Evolutionary conservation across 2,329 filamentous ascomycete species (phyloP), one percentile per base, ranked within the genome.

Genomic region (Fusarium cyanostomum): DNA sequence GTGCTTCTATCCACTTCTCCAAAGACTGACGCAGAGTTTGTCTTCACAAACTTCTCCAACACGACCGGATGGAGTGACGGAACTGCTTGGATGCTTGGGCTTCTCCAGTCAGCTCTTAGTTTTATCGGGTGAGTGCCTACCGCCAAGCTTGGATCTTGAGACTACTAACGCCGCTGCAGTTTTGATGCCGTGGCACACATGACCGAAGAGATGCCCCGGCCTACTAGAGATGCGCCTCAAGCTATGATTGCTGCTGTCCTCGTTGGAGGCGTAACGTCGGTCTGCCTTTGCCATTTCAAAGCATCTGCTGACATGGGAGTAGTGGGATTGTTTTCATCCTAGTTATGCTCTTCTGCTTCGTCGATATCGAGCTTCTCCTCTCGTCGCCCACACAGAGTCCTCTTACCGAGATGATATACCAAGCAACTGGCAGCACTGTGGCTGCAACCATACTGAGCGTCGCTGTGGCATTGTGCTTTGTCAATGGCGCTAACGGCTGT

Each of bases 151-250:
- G 0, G 2, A 7, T 5, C 2, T 0, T 8, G 2, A 1, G n/a
- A 2, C 30, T 18, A 3, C 41, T 67, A 11, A 64, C 31, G 1
- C 18, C 2, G 9, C 1, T 8, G 13, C 7, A 67, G 78, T 10
- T 82, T 79, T 61, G 80, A 82, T 65, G 79, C 77, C 3, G 76
- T 77, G 5, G 72, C 79, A 26, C 79, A 82, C 55, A 76, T 82
- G 73, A 77, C 77, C 6, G 79, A 82, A 62, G 80, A 82, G 64
- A 81, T 82, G 75, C 79, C 78, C 5, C 64, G 66, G 7, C 79
- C 79, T 3, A 59, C 74, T 5, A 65, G 73, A 26, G 78, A 81
- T 42, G 76, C 75, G 0, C 79, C 79, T 1, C 71, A 75, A 5
- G 78, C 79, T 1, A 80, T 82, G 58, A 62, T 68, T 16, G 52